Conservation (phyloP, 257 asterid genomes). For the Schizonepeta tenuifolia region DNA sequence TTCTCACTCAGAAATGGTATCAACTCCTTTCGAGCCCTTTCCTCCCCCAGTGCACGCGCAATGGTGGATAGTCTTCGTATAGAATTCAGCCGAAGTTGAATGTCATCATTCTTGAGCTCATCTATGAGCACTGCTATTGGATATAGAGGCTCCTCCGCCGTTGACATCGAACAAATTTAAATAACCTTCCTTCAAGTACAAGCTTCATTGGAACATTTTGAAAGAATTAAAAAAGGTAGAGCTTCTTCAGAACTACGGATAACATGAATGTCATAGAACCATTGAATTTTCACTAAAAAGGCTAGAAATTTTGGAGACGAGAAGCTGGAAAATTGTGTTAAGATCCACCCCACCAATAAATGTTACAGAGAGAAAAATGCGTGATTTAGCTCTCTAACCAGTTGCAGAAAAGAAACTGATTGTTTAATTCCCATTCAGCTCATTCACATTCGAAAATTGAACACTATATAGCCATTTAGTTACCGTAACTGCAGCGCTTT, state of each 20-base stretch:
- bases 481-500: not conserved
- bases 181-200: conserved; percentile 25
- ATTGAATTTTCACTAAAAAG: not conserved
- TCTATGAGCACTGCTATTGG: conserved; percentile 96
- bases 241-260: not conserved
- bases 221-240: not conserved
- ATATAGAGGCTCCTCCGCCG: conserved; percentile 89
- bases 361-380: not conserved
- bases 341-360: conserved; percentile 3
- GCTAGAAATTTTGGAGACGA: not conserved
- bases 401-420: conserved; percentile 1
- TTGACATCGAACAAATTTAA: conserved; percentile 52
- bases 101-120: conserved; percentile 92
- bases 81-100: conserved; percentile 79
- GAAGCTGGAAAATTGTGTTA: not conserved
- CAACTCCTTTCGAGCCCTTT: conserved; percentile 85
- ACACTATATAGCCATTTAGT: conserved; percentile 11
- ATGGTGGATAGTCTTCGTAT: conserved; percentile 87
- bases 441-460: conserved; percentile 11
- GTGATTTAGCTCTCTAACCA: conserved; percentile 4
- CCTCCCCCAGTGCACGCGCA: conserved; percentile 98
- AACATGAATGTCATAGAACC: not conserved
- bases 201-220: conserved; percentile 16
- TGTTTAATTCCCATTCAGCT: not conserved
- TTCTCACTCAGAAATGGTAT: conserved; percentile 89